Evolutionary conservation across 2,329 filamentous ascomycete genomes (phyloP).

Genomic region (Rhynchosporium agropyri): DNA sequence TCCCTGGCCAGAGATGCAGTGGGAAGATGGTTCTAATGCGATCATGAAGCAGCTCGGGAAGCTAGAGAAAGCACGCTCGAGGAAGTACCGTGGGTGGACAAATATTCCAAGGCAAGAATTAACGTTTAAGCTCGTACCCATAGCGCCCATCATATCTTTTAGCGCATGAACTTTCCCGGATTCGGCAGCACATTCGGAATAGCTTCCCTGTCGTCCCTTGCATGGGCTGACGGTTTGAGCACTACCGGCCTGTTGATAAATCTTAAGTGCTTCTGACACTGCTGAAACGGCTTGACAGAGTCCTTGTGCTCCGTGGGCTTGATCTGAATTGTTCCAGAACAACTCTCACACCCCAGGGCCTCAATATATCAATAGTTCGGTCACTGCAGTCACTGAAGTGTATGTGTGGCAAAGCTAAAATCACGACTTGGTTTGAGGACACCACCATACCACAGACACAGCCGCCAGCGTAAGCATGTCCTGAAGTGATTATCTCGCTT

Average conservation of each 20-base stretch:
- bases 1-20: constrained; percentile 17
- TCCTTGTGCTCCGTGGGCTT: too few species aligned
- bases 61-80: not conserved
- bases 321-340: too few species aligned
- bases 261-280: not conserved
- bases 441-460: not conserved
- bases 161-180: constrained; percentile 19
- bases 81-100: too few species aligned
- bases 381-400: too few species aligned
- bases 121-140: constrained; percentile 27
- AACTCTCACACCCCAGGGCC: too few species aligned
- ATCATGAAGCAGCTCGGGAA: constrained; percentile 2
- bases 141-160: constrained; percentile 21
- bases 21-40: constrained; percentile 13
- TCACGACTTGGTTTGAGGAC: not conserved
- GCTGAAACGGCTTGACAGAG: not conserved
- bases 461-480: not conserved
- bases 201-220: not conserved
- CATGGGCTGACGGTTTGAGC: not conserved
- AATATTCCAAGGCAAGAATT: constrained; percentile 14
- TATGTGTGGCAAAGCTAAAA: too few species aligned
- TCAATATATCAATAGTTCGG: too few species aligned
- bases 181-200: constrained; percentile 9
- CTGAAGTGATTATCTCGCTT: constrained; percentile 7
- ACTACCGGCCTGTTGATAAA: not conserved